These are phyloP conservation scores for Pleomassaria siparia DNA, from an alignment of 2,329 filamentous ascomycete genomes.

Conservation along the genomic window DNA sequence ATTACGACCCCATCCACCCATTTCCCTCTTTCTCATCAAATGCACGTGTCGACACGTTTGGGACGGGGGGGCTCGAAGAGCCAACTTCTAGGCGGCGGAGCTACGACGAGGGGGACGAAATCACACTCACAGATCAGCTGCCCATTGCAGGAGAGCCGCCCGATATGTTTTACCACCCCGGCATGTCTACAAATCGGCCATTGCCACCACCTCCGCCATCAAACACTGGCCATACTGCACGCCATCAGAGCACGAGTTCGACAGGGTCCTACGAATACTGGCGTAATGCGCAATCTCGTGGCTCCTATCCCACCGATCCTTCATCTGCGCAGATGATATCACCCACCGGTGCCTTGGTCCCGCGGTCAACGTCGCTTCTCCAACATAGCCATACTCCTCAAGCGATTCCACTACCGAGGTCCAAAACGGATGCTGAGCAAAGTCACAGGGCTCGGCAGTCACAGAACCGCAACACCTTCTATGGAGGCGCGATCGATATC, in stretches of 20 bases:
- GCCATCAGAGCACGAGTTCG: slow-evolving; percentile 37
- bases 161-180: slow-evolving; percentile 93
- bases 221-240: slow-evolving; percentile 50
- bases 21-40: slow-evolving; percentile 59
- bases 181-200: slow-evolving; percentile 63
- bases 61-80: slow-evolving; percentile 84
- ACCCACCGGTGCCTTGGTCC: slow-evolving; percentile 35
- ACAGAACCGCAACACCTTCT: slow-evolving; percentile 37
- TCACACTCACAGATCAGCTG: slow-evolving; percentile 46
- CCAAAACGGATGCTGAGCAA: slow-evolving; percentile 89
- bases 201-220: slow-evolving; percentile 66
- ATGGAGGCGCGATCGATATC: slow-evolving; percentile 36
- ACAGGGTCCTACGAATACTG: slow-evolving; percentile 51
- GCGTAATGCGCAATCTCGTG: slow-evolving; percentile 35
- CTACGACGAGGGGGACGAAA: slow-evolving; percentile 91
- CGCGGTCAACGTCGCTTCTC: slow-evolving; percentile 64
- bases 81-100: slow-evolving; percentile 73
- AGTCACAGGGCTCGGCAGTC: slow-evolving; percentile 45
- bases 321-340: slow-evolving; percentile 35
- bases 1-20: slow-evolving; percentile 55
- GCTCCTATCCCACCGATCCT: slow-evolving; percentile 35
- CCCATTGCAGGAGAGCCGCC: slow-evolving; percentile 64
- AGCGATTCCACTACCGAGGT: slow-evolving; percentile 79
- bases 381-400: slow-evolving; percentile 79
- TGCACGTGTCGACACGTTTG: slow-evolving; percentile 80